Evolutionary conservation across 2,329 filamentous ascomycete species (phyloP).

Genomic region (Colletotrichum abscissum): DNA sequence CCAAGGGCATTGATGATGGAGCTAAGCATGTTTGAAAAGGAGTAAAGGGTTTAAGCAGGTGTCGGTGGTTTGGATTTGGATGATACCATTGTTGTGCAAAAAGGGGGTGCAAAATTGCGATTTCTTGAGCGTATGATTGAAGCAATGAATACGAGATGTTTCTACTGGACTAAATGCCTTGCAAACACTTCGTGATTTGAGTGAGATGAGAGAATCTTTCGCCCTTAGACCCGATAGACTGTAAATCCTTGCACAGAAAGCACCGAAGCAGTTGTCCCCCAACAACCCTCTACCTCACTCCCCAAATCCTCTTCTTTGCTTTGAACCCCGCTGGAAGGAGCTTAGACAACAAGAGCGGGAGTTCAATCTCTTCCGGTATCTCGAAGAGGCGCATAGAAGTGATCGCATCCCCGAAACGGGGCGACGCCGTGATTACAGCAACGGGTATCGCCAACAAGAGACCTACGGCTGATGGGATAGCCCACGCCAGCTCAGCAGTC

Average conservation of each 20-base stretch:
- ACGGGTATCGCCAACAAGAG: not conserved
- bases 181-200: not conserved
- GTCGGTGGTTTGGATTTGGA: conserved; percentile 1
- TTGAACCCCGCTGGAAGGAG: too few species aligned
- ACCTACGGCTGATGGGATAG: not conserved
- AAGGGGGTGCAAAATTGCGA: not conserved
- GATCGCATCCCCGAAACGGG: not conserved
- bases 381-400: not conserved
- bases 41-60: not conserved
- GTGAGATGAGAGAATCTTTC: too few species aligned
- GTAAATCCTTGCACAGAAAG: too few species aligned
- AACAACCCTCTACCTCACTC: too few species aligned
- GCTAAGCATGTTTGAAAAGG: conserved; percentile 7
- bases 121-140: not conserved
- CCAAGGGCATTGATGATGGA: conserved; percentile 7
- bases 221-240: too few species aligned
- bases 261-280: too few species aligned
- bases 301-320: too few species aligned
- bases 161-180: not conserved
- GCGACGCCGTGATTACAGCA: not conserved
- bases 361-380: not conserved
- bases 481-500: not conserved
- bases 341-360: not conserved
- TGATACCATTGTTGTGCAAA: conserved; percentile 26
- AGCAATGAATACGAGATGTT: not conserved